Evolutionary conservation across 2,329 filamentous ascomycete species (phyloP).

Genomic region (Corynespora cassiicola): DNA sequence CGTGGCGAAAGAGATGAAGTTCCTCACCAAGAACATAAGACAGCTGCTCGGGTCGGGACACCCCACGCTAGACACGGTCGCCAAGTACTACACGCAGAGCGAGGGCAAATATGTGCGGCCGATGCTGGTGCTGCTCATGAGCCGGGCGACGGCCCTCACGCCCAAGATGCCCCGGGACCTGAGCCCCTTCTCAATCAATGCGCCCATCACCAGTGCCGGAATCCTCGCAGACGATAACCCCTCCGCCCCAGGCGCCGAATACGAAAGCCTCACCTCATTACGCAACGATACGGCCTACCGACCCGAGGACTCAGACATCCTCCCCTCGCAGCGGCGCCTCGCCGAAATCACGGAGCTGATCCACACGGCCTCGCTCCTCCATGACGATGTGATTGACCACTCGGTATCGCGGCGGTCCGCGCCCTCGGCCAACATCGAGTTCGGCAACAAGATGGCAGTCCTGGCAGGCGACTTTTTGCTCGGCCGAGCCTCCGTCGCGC

Average conservation of each 20-base stretch:
- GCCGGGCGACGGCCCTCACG: conserved; percentile 84
- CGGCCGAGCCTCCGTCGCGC: conserved; percentile 88
- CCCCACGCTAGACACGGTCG: conserved; percentile 89
- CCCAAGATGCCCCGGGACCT: conserved; percentile 57
- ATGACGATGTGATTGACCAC: conserved; percentile 98
- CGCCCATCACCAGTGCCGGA: conserved; percentile 64
- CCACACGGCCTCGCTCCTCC: conserved; percentile 92
- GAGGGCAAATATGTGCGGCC: conserved; percentile 97
- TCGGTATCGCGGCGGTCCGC: conserved; percentile 83
- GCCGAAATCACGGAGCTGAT: conserved; percentile 98
- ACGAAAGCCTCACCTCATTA: conserved; percentile 60
- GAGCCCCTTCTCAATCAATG: conserved; percentile 55
- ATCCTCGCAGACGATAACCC: conserved; percentile 86
- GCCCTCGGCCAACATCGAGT: conserved; percentile 90
- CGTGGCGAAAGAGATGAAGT: conserved; percentile 96
- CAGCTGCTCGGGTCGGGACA: conserved; percentile 94
- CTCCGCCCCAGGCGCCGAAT: conserved; percentile 53
- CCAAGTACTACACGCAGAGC: conserved; percentile 97
- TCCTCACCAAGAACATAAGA: conserved; percentile 89
- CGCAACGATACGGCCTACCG: conserved; percentile 54
- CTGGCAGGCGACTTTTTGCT: conserved; percentile 96
- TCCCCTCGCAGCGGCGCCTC: conserved; percentile 89
- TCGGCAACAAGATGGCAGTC: conserved; percentile 99
- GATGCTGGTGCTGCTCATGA: conserved; percentile 95
- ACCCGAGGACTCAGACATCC: conserved; percentile 68